Evolutionary conservation across 1,284 basidiomycete genomes (phyloP), one percentile per base, ranked within the genome.

Genomic region (Coriolopsis trogii): DNA sequence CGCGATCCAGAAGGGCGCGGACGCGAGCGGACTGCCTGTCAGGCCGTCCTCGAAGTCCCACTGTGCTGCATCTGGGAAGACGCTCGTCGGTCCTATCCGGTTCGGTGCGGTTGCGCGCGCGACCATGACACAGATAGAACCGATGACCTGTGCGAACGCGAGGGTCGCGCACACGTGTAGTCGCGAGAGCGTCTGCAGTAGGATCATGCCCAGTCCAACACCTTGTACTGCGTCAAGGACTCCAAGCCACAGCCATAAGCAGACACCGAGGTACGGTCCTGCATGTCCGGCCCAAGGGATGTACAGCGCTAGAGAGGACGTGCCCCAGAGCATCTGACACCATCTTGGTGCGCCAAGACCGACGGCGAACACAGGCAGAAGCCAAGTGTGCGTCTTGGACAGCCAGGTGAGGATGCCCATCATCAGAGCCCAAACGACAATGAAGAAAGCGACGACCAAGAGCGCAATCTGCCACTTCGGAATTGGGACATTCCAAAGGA

Each of bases 271-370:
- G 69, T 94, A 95, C 18, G 93, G 91, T 16, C 93, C 93, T 7
- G 79, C 83, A 10, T 64, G 67, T 13, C 93, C 92, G 8, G 88
- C 93, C 93, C 93, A 96, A 13, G 93, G 93, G 53, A 95, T 87
- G 68, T 95, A 96, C 20, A 94, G 69, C 2, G 89, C 90, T 24
- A 92, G 77, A n/a, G 88, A 91, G 8, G 90, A 92, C 7, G 90
- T 92, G 58, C 91, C 90, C 90, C 90, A 93, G 28, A 93, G 67
- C 81, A 91, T 92, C 81, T 88, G 93, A 76, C 93, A 95, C 93
- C 93, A 96, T 63, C 91, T 74, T 13, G 93, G 93, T 29, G 91
- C 91, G 48, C 93, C 93, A 45, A 96, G 80, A 63, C 93, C 93
- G 49, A 96, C 92, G 8, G 93, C 93, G 63, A 96, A 96, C 15